Evolutionary conservation across 192 early-diverging fungal genomes (phyloP), one percentile per base, ranked within the genome.

Genomic region (Entomortierella beljakovae): DNA sequence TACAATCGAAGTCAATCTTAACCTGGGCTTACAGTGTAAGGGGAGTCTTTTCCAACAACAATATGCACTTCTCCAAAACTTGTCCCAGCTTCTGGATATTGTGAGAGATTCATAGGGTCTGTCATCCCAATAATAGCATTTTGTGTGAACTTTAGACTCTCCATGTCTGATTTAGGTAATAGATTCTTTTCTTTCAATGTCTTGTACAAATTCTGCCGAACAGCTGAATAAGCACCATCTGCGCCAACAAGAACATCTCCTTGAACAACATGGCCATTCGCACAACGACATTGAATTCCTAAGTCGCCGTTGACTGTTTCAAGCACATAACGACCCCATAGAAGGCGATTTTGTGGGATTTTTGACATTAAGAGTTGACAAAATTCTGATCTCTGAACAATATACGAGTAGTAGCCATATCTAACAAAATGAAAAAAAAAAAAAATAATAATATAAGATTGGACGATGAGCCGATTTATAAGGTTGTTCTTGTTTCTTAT

Each of bases 241-340:
- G 70, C 70, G 20, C 70, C 70, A 33, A 71, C 61, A 46, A 71
- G 61, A 46, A 71, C 46, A 37, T 64, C 61, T 13, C 52, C 70
- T 42, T 75, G 64, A 32, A 66, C 58, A 8, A 75, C 43, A 25
- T 59, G 23, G 1, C 71, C 71, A 35, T 75, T 75, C n/a, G 64
- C 50, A 49, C 71, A 75, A 25, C 71, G 71, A 40, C 64, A 66
- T 49, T 75, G 71, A 23, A 75, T 64, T 22, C 71, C 71, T 6
- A 42, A 37, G 20, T 75, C 34, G 23, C 71, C 71, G n/a, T 23
- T 61, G 5, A 75, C 64, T 34, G 66, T 67, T 16, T 75, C 71
- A 28, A 75, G 57, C 2, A 75, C 71, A 22, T 67, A 55, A 8
- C 57, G 57, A 26, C 54, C 57, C 71, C 71, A 75, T 32, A 29